Evolutionary conservation across 768 basidiomycete species (phyloP), one percentile per base, ranked within the genome.

Genomic region (Trametes cinnabarina): DNA sequence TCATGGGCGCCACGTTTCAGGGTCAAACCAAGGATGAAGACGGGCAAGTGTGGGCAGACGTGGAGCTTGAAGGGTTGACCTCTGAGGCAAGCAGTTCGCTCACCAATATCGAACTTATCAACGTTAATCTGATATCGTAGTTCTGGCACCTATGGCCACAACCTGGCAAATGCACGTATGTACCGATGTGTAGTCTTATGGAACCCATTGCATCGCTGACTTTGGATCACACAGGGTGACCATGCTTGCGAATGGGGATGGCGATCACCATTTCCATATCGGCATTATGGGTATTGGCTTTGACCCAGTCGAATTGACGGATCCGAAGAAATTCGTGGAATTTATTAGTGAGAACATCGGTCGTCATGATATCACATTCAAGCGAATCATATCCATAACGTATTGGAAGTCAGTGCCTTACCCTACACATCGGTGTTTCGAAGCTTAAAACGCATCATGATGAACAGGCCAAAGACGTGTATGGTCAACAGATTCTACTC

Each of bases 401-500:
- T 48, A 69, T 66, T 17, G 61, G 66, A 12, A 75, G 66, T 51
- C 55, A 68, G 74, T 74, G 5, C 55, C 20, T 25, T 10, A 11
- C 9, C 17, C n/a, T 20, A 8, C 41, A 42, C 22, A n/a, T n/a
- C n/a, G n/a, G n/a, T n/a, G n/a, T n/a, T n/a, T n/a, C n/a, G n/a
- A n/a, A n/a, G n/a, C n/a, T n/a, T n/a, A n/a, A n/a, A n/a, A n/a
- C n/a, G n/a, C n/a, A n/a, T n/a, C n/a, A n/a, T n/a, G n/a, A n/a
- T 11, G 57, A 28, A 49, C 30, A 77, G 80, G 25, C 74, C 79
- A 1, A 81, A 80, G 63, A 73, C 81, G 20, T 71, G 81, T 11
- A 78, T 82, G 77, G 76, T 75, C 0, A 61, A 81, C 40, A 71
- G 65, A 19, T 77, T 82, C 60, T 61, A 69, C 17, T 55, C 63